These are phyloP conservation scores for Amoebophrya sp. DNA, from an alignment of 169 alveolate genomes.

Conservation along the genomic window DNA sequence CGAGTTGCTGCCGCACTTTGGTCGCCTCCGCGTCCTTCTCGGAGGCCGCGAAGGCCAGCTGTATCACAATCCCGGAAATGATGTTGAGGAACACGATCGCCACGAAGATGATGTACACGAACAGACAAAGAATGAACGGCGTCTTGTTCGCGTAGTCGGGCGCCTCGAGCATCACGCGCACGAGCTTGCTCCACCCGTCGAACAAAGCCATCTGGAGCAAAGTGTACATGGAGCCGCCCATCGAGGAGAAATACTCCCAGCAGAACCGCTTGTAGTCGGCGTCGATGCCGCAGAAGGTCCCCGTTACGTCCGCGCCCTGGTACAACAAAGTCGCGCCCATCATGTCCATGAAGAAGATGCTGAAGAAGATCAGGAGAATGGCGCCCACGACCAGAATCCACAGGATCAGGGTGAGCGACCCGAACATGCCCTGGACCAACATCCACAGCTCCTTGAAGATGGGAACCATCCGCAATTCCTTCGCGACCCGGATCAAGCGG, in stretches of 20 bases:
- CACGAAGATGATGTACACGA: not conserved
- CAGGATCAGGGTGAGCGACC: not conserved
- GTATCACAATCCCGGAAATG: not conserved
- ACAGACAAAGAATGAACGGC: too few relatives aligned
- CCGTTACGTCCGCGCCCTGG: not conserved
- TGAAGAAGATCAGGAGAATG: slow-evolving; percentile 4
- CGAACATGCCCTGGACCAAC: not conserved
- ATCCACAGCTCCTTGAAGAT: slow-evolving; percentile 19
- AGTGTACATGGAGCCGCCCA: not conserved
- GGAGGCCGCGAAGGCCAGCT: not conserved
- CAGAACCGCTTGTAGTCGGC: not conserved
- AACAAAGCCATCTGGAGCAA: not conserved
- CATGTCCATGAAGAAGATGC: not conserved
- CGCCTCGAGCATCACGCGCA: not conserved
- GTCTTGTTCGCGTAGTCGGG: not conserved
- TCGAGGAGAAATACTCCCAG: not conserved
- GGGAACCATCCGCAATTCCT: not conserved
- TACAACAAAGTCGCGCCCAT: not conserved
- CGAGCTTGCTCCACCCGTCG: not conserved
- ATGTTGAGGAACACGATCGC: not conserved
- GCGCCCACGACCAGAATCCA: slow-evolving; percentile 10
- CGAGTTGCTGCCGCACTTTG: not conserved
- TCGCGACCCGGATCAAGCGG: not conserved
- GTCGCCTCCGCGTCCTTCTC: not conserved
- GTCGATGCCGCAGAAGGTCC: not conserved